phyloP scores from a whole-genome alignment of 257 asterid genomes.

The Lycium barbarum region DNA sequence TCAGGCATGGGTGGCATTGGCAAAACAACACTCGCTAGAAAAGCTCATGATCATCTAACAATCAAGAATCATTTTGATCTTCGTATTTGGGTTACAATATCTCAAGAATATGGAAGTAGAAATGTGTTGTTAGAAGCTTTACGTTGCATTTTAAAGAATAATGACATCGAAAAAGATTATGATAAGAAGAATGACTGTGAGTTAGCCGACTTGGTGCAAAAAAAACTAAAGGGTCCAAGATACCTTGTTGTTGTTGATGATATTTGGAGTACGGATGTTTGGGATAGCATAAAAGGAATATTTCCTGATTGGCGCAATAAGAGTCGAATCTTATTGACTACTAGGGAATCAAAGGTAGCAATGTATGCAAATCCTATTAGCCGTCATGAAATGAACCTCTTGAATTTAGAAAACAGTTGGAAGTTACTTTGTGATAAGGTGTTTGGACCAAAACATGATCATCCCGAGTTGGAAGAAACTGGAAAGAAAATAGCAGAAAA shows the following conservation, averaged over 20 bases:
- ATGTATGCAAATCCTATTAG: not conserved
- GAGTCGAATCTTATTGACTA: conserved; percentile 32
- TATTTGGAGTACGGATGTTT: not conserved
- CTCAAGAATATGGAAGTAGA: not conserved
- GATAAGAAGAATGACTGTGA: not conserved
- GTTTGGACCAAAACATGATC: not conserved
- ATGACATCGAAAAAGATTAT: not conserved
- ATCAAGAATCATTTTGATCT: conserved; percentile 3
- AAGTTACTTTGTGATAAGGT: conserved; percentile 3
- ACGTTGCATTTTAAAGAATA: too few relatives aligned
- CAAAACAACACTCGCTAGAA: conserved; percentile 12
- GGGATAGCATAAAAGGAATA: not conserved
- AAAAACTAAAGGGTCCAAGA: not conserved
- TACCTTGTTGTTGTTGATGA: conserved; percentile 32
- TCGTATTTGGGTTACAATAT: conserved; percentile 22
- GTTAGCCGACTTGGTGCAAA: not conserved
- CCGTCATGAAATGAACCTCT: not conserved
- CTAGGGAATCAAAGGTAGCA: not conserved
- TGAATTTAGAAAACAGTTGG: conserved; percentile 9
- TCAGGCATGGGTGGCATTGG: conserved; percentile 12
- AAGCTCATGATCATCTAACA: not conserved
- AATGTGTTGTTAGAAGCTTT: conserved; percentile 4
- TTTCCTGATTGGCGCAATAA: not conserved
- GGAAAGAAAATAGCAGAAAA: not conserved
- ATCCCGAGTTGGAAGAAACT: not conserved